Base-by-base conservation (phyloP, 192 early-diverging fungal species). In the Umbelopsis isabellina region DNA sequence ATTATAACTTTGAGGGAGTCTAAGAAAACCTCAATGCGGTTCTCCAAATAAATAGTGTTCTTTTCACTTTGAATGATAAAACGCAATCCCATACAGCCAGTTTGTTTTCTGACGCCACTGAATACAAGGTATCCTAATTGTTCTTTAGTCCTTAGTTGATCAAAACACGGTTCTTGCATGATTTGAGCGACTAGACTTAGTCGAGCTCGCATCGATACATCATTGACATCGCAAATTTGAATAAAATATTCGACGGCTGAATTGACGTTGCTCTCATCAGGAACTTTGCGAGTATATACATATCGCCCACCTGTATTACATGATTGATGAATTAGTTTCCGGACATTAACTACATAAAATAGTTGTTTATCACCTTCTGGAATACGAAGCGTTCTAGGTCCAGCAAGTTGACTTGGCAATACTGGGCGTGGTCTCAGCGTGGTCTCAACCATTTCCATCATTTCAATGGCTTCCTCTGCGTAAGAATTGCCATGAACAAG, bases 401-500 rank as follows among this genome's bases (percentile, higher is more conserved):
- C 75, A 23, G 83, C 66, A 18, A 86, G 72, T 65, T 85, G 80
- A 23, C 83, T 86, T 22, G 80, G 80, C 47, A 90, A 84, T 66
- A 94, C 51, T 4, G 89, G 44, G 70, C 85, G 87, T 20, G 88
- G 84, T 25, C 77, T 69, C 71, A 96, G 75, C n/a, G 81, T 78
- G 12, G 83, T 68, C 20, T 87, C 76, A n/a, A 92, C 82, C 27
- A 85, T 88, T 2, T 83, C 73, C 1, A 86, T 84, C 27, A 91
- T 84, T 6, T 72, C 79, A 49, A 91, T 73, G 1, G 93, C 92
- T 22, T 94, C 89, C 8, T 83, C 75, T n/a, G 82, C 83, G 25
- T 82, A 68, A 66, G 93, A 80, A 75, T 99, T 99, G 61, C 97
- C 97, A 73, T 92, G 90, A 7, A 93, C 89, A n/a, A 95, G 83